phyloP scores from a whole-genome alignment of 2,329 filamentous ascomycete species.

The Verticillium albo-atrum region DNA sequence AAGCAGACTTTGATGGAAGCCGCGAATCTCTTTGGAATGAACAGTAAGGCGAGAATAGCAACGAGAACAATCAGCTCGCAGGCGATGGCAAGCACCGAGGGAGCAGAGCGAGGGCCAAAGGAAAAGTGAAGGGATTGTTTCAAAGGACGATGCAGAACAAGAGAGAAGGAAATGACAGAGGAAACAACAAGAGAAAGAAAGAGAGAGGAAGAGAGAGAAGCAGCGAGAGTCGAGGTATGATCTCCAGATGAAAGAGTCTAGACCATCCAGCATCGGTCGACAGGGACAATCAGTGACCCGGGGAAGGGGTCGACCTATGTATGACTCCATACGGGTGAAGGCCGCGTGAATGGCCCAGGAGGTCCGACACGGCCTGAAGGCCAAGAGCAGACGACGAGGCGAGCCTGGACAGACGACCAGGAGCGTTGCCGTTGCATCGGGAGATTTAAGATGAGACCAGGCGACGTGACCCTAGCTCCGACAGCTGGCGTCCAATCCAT shows the following conservation, averaged over 20 bases:
- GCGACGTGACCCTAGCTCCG: neutral
- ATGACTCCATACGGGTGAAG: slow-evolving; percentile 2
- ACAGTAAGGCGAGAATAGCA: slow-evolving; percentile 4
- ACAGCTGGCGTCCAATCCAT: slow-evolving; percentile 1
- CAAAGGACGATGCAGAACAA: neutral
- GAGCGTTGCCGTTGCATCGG: neutral
- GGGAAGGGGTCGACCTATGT: slow-evolving; percentile 5
- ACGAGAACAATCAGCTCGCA: neutral
- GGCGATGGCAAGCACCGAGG: neutral
- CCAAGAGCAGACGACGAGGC: neutral
- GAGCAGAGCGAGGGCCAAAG: neutral
- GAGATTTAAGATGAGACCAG: slow-evolving; percentile 1
- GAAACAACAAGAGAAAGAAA: slow-evolving; percentile 4
- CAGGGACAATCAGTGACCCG: neutral
- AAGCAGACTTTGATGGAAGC: neutral
- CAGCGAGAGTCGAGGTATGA: slow-evolving; percentile 4
- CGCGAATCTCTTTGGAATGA: neutral
- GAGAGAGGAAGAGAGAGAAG: slow-evolving; percentile 2
- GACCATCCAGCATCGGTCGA: neutral
- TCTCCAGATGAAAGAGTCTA: neutral
- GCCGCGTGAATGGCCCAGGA: slow-evolving; percentile 2
- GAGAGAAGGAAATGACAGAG: neutral
- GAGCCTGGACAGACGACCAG: neutral
- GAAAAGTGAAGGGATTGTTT: slow-evolving; percentile 3
- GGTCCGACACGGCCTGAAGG: slow-evolving; percentile 8